A percentile compares a stretch with the other conserved stretches of the same genome.
Conservation (phyloP, 148 eudicot genomes). For the Oxyria digyna region DNA sequence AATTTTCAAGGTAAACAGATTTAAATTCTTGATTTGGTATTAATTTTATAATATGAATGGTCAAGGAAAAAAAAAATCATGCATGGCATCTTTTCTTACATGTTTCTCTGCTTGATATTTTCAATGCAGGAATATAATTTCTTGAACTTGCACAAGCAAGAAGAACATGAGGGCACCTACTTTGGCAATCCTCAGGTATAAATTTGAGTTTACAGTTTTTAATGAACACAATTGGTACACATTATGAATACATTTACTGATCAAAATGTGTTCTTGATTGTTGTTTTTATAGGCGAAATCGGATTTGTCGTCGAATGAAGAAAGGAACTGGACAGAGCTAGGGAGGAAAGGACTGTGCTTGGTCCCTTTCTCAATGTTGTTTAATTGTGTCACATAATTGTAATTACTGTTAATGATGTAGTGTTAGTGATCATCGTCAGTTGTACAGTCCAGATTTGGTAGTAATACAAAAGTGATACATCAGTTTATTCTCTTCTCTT, state of each 20-base stretch:
- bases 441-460: background rate
- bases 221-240: background rate
- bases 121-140: background rate
- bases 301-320: background rate
- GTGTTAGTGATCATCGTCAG: background rate
- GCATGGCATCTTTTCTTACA: background rate
- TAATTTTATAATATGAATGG: background rate
- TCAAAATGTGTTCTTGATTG: background rate
- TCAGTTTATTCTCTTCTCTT: background rate
- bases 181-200: background rate
- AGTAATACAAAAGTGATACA: background rate
- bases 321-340: background rate
- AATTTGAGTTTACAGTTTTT: background rate
- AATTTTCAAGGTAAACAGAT: background rate
- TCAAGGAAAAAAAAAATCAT: background rate
- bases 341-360: constrained; percentile 1
- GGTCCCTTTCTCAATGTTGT: background rate
- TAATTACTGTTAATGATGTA: background rate
- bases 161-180: background rate
- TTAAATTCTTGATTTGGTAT: background rate
- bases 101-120: background rate
- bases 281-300: background rate
- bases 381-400: background rate
- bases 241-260: background rate
- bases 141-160: background rate